These are phyloP conservation scores for Grosmannia serpens DNA, from an alignment of 2,329 filamentous ascomycete genomes.

Conservation along the genomic window DNA sequence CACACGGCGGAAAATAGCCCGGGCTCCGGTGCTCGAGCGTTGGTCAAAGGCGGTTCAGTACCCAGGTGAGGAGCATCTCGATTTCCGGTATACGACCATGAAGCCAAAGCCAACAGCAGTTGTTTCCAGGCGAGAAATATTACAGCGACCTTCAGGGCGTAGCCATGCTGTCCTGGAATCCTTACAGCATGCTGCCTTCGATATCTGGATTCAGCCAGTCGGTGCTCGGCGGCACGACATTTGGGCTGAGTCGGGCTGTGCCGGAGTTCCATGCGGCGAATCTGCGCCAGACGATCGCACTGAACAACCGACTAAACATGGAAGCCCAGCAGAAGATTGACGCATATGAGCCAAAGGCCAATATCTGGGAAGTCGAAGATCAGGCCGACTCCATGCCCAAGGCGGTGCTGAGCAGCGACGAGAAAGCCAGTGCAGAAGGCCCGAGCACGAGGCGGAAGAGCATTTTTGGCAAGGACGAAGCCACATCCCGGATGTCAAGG, in stretches of 20 bases:
- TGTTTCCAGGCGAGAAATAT: slow-evolving; percentile 14
- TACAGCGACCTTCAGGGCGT: slow-evolving; percentile 11
- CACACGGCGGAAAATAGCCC: slow-evolving; percentile 21
- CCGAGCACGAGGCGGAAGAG: not conserved
- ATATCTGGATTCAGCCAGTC: not conserved
- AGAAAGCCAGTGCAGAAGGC: not conserved
- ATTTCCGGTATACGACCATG: not conserved
- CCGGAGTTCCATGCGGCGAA: not conserved
- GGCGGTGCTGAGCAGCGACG: not conserved
- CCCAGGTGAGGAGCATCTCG: slow-evolving; percentile 16
- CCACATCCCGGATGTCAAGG: not conserved
- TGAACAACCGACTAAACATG: slow-evolving; percentile 6
- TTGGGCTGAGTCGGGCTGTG: not conserved
- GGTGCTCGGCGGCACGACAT: not conserved
- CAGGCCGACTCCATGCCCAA: not conserved
- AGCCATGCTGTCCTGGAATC: not conserved
- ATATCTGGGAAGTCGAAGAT: slow-evolving; percentile 3
- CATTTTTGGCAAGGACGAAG: not conserved
- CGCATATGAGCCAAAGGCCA: slow-evolving; percentile 3
- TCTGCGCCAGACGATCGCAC: not conserved
- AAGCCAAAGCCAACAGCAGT: not conserved
- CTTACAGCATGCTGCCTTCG: not conserved
- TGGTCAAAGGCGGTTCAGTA: slow-evolving; percentile 36
- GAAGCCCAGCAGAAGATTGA: slow-evolving; percentile 5
- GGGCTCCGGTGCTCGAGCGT: slow-evolving; percentile 24